These are phyloP conservation scores for Graphilbum fragrans DNA, from an alignment of 2,329 filamentous ascomycete genomes.

Conservation along the genomic window DNA sequence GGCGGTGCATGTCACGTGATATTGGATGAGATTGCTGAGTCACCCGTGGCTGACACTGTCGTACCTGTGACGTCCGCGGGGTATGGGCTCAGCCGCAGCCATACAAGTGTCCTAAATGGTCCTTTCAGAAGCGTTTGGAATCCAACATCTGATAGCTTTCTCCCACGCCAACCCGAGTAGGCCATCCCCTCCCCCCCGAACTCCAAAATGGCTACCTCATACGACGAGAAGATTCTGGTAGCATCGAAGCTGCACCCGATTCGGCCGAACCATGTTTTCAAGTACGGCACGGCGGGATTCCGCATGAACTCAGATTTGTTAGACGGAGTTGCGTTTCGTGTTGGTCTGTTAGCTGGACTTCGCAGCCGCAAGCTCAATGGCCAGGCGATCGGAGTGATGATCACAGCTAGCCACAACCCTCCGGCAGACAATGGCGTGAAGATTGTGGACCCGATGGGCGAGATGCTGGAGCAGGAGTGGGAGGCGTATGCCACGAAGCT, in stretches of 20 bases:
- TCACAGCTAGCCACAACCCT: constrained; percentile 88
- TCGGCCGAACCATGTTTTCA: constrained; percentile 38
- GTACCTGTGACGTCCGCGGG: too few relatives aligned
- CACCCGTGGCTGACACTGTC: too few relatives aligned
- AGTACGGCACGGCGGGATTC: constrained; percentile 57
- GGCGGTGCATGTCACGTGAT: too few relatives aligned
- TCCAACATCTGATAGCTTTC: too few relatives aligned
- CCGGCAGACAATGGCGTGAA: constrained; percentile 87
- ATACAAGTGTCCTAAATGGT: too few relatives aligned
- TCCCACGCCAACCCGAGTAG: too few relatives aligned
- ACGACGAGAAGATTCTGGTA: constrained; percentile 34
- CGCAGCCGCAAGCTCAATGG: constrained; percentile 82
- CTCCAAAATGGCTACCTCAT: constrained; percentile 6
- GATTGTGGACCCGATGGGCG: constrained; percentile 92
- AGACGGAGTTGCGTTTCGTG: constrained; percentile 84
- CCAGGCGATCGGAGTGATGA: constrained; percentile 92
- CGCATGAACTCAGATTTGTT: constrained; percentile 67
- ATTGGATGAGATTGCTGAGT: too few relatives aligned
- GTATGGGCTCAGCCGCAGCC: too few relatives aligned
- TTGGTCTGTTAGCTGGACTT: constrained; percentile 78
- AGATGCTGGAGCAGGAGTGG: constrained; percentile 96
- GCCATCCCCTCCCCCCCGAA: too few relatives aligned
- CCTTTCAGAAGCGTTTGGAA: too few relatives aligned
- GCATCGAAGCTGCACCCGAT: constrained; percentile 53
- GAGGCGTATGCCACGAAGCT: constrained; percentile 79